Base-by-base conservation (phyloP, 805 yeast species). In the Nakazawaea siamensis region DNA sequence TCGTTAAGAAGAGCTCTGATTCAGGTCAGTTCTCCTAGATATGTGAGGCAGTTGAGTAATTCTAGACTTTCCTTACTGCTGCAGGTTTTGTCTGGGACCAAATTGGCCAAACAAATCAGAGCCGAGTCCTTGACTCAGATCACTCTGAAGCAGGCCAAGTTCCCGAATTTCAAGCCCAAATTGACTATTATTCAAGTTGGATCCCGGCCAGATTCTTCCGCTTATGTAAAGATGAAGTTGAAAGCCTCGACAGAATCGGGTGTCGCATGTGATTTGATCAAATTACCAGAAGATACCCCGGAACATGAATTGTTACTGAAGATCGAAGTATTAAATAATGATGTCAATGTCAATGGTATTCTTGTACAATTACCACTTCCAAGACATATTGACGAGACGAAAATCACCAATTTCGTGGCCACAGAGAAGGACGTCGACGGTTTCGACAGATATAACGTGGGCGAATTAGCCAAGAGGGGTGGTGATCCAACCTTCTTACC, bases 381-480 rank as follows among this genome's bases (percentile, higher is more conserved):
- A 23, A 55, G 60, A 20, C 83, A 78, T 50, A 66, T 88, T 39
- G 74, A 83, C 53, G 97, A 90, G 63, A 76, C 80, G 30, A 57
- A 60, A 31, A 68, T 92, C 46, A 92, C 97, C 31, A 76, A 80
- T 50, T 69, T 87, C 2, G 97, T 90, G n/a, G 59, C 68, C 9
- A 72, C 83, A 12, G 76, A 70, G 29, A 90, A 90, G 62, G 98
- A 90, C 51, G 95, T 92, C 31, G 98, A 90, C 57, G 98, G 98
- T 2, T 92, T 90, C 51, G 92, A 88, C 28, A 76, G 87, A 37
- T 70, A 67, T 49, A 92, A 92, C 56, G 77, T 85, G 38, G 97
- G 97, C 41, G 97, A 90, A 53, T 69, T 90, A 40, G 74, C 88
- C 47, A 86, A 87, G 59, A 76, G 83, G 46, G 85, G 85, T 35